Evolutionary conservation across 2,329 filamentous ascomycete species (phyloP).

Genomic region (Simplicillium sp.): DNA sequence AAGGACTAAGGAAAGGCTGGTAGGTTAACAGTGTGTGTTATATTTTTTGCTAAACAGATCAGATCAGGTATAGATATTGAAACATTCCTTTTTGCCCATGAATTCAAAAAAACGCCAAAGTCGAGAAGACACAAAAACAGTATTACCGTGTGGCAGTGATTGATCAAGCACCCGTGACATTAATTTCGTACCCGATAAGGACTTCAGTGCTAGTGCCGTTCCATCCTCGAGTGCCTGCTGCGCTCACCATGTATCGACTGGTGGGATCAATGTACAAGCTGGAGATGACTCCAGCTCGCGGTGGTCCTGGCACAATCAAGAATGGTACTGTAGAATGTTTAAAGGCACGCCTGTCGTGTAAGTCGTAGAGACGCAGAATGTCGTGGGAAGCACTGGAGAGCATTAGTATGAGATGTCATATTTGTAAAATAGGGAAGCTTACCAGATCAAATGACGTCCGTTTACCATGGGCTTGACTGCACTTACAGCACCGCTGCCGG

Average conservation of each 20-base stretch:
- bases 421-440: constrained; percentile 10
- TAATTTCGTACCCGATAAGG: constrained; percentile 87
- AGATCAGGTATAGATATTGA: no score
- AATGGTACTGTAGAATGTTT: constrained; percentile 83
- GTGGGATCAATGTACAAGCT: constrained; percentile 80
- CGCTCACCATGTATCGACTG: constrained; percentile 83
- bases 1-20: no score
- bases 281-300: constrained; percentile 75
- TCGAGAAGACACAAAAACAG: no score
- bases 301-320: constrained; percentile 85
- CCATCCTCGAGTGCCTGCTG: constrained; percentile 89
- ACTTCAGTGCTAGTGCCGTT: constrained; percentile 86
- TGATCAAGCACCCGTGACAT: constrained; percentile 11
- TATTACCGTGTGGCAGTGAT: no score
- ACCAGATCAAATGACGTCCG: constrained; percentile 79
- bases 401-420: not conserved
- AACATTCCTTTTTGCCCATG: no score
- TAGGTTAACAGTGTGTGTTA: no score
- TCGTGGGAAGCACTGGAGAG: constrained; percentile 70
- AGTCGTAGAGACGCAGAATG: constrained; percentile 86
- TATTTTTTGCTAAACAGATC: no score
- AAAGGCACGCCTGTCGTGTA: constrained; percentile 54
- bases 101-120: no score
- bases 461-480: constrained; percentile 88
- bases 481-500: constrained; percentile 81